Evolutionary conservation across 2,329 filamentous ascomycete genomes (phyloP).

Genomic region (Fusarium anthophilum): DNA sequence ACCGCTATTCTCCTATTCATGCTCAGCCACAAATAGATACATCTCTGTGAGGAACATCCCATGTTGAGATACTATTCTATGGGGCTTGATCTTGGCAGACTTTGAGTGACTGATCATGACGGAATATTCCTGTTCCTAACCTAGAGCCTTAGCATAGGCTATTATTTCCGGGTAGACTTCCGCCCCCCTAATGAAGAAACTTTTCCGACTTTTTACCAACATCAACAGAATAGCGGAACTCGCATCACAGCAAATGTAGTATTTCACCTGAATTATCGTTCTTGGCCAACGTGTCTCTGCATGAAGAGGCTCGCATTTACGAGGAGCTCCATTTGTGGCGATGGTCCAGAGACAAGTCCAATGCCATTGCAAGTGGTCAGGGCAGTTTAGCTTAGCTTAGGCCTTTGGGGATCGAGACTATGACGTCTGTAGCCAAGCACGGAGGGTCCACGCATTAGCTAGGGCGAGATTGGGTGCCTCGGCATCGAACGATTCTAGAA

Average conservation of each 20-base stretch:
- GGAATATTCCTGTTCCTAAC: neutral
- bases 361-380: neutral
- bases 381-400: neutral
- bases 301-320: neutral
- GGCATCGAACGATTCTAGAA: constrained; percentile 13
- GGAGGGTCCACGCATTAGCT: neutral
- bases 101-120: neutral
- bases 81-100: constrained; percentile 3
- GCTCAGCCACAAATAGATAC: neutral
- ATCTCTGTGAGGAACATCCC: neutral
- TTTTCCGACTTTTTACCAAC: neutral
- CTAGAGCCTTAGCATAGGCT: neutral
- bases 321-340: neutral
- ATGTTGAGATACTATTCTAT: neutral
- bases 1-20: neutral
- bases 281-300: neutral
- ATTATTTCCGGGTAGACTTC: neutral
- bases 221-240: neutral
- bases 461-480: neutral
- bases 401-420: neutral
- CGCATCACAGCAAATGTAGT: neutral
- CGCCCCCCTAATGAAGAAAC: neutral
- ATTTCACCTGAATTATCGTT: neutral
- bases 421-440: constrained; percentile 11
- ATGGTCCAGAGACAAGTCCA: neutral